Base-by-base conservation (phyloP, 208 protist genomes). In the Herpetomonas tarakana region DNA sequence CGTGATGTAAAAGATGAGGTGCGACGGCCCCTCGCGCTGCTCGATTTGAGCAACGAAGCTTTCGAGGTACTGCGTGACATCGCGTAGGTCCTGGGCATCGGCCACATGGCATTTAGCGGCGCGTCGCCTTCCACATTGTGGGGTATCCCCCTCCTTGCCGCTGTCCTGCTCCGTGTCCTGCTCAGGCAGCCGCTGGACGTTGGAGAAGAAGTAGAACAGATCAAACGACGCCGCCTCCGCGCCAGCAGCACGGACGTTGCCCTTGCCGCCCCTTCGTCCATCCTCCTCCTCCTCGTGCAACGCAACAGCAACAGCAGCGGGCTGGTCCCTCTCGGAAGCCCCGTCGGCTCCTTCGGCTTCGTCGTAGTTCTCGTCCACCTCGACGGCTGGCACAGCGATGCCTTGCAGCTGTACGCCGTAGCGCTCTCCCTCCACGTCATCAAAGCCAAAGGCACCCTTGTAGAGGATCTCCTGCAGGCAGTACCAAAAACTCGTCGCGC, bases 321-420 rank as follows among this genome's bases (percentile, higher is more conserved):
- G 35, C 9, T 14, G 14, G 14, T 41, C 35, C 35, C 14, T 14
- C 35, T 41, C 35, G 14, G 6, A 6, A 14, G 35, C 14, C 9
- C 14, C 35, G 6, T 6, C 14, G n/a, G n/a, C n/a, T n/a, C n/a
- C 70, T 0, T 54, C 29, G 16, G 49, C 59, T 24, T 60, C 51
- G 9, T 24, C 38, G 2, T 22, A 9, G 16, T 31, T 39, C 18
- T 58, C 39, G 16, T 46, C 27, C 9, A 26, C 39, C 44, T 78
- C 62, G 19, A 59, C 41, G 2, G 50, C 30, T 0, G 66, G 58
- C 35, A 71, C 55, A 1, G 71, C 14, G 4, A 65, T 29, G n/a
- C 68, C 31, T 12, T 68, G 73, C 25, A 71, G 55, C 19, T 68
- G 52, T 25, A 68, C 67, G 22, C 35, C 35, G 35, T 41, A 41